Evolutionary conservation across 345 rosid species (phyloP).

Genomic region (Syzygium oleosum): DNA sequence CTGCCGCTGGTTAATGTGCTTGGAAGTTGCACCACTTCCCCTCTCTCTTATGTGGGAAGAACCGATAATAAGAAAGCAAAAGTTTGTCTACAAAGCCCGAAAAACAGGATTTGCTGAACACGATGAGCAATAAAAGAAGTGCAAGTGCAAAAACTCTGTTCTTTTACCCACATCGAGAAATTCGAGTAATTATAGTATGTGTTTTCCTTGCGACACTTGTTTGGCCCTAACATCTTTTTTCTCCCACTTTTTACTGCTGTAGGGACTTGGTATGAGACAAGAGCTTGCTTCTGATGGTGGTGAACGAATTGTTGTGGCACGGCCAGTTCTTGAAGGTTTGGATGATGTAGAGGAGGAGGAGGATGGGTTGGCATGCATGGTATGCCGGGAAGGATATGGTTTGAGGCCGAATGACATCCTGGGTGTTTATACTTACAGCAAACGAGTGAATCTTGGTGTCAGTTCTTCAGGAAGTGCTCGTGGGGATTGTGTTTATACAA

Average conservation of each 20-base stretch:
- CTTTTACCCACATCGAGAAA: background rate
- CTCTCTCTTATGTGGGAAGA: background rate
- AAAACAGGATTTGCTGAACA: background rate
- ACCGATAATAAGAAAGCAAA: background rate
- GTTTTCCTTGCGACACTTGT: background rate
- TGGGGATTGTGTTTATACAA: constrained; percentile 94
- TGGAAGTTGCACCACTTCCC: background rate
- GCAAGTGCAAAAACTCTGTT: background rate
- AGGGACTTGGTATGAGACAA: constrained; percentile 93
- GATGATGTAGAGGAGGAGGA: constrained; percentile 96
- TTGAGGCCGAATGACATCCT: constrained; percentile 85
- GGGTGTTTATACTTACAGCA: constrained; percentile 87
- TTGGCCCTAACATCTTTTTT: background rate
- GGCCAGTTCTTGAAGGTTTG: constrained; percentile 83
- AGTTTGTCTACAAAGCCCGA: background rate
- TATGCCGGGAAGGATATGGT: constrained; percentile 95
- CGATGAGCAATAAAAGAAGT: background rate
- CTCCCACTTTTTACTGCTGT: background rate
- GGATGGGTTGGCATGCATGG: constrained; percentile 98
- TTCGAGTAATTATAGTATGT: background rate
- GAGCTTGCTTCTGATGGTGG: constrained; percentile 89
- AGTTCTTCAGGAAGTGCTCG: constrained; percentile 90
- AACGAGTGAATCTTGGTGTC: constrained; percentile 87
- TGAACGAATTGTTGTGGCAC: constrained; percentile 74
- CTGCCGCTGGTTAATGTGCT: background rate